Conservation (phyloP, 495 filamentous ascomycete genomes). For the Tuber umbilicatum region DNA sequence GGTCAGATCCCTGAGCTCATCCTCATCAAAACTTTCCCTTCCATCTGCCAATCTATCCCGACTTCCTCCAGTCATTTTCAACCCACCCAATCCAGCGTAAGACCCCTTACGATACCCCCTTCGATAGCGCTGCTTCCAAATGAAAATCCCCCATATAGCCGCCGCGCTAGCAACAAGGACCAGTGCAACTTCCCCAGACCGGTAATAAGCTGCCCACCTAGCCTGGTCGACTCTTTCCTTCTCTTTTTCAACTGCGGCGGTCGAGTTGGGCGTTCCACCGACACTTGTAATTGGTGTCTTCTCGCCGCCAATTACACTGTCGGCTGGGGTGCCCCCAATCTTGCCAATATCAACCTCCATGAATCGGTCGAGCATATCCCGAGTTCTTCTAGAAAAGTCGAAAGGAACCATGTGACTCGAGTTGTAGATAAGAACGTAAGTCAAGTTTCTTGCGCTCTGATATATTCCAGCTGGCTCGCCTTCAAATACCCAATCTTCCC, state of each 20-base stretch:
- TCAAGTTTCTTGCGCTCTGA: conserved; percentile 88
- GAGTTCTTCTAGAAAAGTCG: conserved; percentile 74
- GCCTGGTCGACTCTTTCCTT: conserved; percentile 70
- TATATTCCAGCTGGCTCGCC: conserved; percentile 83
- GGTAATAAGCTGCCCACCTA: conserved; percentile 86
- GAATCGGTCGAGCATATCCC: conserved; percentile 97
- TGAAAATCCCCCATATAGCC: conserved; percentile 70
- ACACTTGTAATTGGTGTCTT: conserved; percentile 79
- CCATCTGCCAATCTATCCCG: conserved; percentile 45
- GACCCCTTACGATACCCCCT: conserved; percentile 44
- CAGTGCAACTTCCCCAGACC: conserved; percentile 82
- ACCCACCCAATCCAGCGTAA: conserved; percentile 32
- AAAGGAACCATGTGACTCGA: conserved; percentile 96
- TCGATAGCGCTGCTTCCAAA: conserved; percentile 68
- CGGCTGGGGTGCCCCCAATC: conserved; percentile 78
- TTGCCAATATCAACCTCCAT: conserved; percentile 86
- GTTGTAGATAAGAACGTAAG: conserved; percentile 93
- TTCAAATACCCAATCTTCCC: conserved; percentile 91
- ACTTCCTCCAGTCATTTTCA: conserved; percentile 44
- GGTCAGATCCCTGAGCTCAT: conserved; percentile 71
- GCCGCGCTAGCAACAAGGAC: conserved; percentile 77
- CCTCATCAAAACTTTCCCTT: conserved; percentile 75
- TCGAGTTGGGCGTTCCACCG: conserved; percentile 70
- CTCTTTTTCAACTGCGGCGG: conserved; percentile 63
- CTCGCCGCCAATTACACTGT: conserved; percentile 84